These are phyloP conservation scores for Takakia lepidozioides DNA, from an alignment of 225 moss, liverwort and hornwort species.

Conservation along the genomic window DNA sequence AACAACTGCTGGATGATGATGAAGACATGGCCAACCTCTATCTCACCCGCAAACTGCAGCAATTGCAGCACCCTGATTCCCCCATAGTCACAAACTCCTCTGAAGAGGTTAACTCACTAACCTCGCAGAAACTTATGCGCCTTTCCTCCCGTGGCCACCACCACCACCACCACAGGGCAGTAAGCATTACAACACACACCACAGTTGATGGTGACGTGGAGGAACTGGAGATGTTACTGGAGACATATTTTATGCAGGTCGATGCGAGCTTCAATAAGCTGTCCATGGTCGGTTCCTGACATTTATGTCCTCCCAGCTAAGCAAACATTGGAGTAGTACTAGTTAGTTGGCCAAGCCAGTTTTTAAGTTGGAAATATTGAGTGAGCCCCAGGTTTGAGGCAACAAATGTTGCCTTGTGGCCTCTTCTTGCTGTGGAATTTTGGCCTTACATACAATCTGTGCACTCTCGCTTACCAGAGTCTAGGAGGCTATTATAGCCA, in stretches of 20 bases:
- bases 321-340: too few relatives aligned
- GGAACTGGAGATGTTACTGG: constrained; percentile 95
- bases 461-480: too few relatives aligned
- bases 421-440: too few relatives aligned
- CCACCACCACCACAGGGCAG: constrained; percentile 44
- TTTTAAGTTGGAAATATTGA: too few relatives aligned
- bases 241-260: constrained; percentile 94
- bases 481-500: too few relatives aligned
- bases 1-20: constrained; percentile 93
- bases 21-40: constrained; percentile 96
- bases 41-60: constrained; percentile 76
- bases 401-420: too few relatives aligned
- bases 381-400: too few relatives aligned
- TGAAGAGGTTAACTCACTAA: constrained; percentile 28
- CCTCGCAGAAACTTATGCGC: constrained; percentile 46
- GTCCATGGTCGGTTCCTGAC: constrained; percentile 45
- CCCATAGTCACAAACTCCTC: constrained; percentile 43
- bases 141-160: constrained; percentile 38
- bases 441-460: too few relatives aligned
- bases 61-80: constrained; percentile 56
- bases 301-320: neutral
- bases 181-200: constrained; percentile 45
- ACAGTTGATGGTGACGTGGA: constrained; percentile 54
- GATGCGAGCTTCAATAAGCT: constrained; percentile 90
- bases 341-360: too few relatives aligned